Base-by-base conservation (phyloP, 148 eudicot genomes). In the Chenopodium album region DNA sequence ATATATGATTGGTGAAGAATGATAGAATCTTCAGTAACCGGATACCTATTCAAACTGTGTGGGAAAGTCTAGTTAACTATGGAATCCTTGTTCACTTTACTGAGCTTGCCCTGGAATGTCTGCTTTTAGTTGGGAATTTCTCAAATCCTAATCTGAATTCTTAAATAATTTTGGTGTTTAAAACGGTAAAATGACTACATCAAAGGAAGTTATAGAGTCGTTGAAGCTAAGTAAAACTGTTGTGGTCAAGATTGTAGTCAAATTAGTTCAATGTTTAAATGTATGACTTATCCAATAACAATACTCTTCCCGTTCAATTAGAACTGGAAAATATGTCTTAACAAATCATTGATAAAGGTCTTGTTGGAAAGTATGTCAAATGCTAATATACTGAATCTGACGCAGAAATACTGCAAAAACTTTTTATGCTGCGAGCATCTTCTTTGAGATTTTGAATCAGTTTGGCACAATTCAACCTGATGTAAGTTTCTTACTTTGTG, bases 351-450 rank as follows among this genome's bases (percentile, higher is more conserved):
- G 17, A 16, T 59, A 11, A 22, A 67, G 62, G 29, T 69, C 9
- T 65, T 48, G 46, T 47, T 32, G 17, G 54, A 56, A 71, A 9
- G 50, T 50, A 23, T 79, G 6, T 66, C 59, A 23, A 22, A 63
- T 76, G 72, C 75, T 88, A 54, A 78, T 78, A 48, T 80, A 71
- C 80, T 85, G 31, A 44, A 31, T 71, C 71, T 85, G 20, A 71
- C 80, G 46, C 89, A 93, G 98, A 86, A 92, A 84, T 84, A 95
- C 99, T 28, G 98, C 99, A 31, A 95, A 95, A 87, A 93, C 97
- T 46, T 95, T 95, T 81, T 95, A 95, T 85, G 99, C 99, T 82
- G 98, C 98, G 28, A 93, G 99, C 88, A 91, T 95, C 86, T 95
- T 95, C 88, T 93, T 93, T 82, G 99, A 95, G 88, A 91, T 95